Evolutionary conservation across 2,329 filamentous ascomycete genomes (phyloP), one percentile per base, ranked within the genome.

Genomic region (Pseudopithomyces maydicus): DNA sequence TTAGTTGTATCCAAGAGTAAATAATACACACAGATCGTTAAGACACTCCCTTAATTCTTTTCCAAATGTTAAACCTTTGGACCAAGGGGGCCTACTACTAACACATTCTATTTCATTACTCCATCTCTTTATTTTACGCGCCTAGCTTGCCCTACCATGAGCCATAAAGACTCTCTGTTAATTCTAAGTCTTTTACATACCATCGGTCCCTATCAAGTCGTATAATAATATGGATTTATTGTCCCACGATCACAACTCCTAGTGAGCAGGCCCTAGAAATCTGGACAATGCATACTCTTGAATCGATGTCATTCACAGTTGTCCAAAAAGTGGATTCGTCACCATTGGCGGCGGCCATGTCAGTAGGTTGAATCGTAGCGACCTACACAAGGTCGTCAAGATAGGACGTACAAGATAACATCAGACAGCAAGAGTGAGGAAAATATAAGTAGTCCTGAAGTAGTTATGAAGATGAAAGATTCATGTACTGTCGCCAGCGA

Each of bases 361-460:
- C 4, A 38, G 41, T 22, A 48, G 47, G 2, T 55, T 51, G 19
- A 57, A 49, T 19, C 57, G 57, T 50, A 48, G 47, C 47, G 51
- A 11, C 44, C n/a, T 6, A 32, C 26, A 6, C 29, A 19, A 22
- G 53, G 29, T 39, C 39, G 23, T 11, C 43, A 36, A 17, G 42
- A 54, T 4, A 48, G 56, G 32, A 44, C 57, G 8, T 35, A 46
- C 7, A 62, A 59, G 44, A 56, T 56, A 46, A 61, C 55, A 1
- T 57, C 55, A 19, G 54, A 59, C 43, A 64, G 61, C 10, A 59
- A 56, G 36, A 64, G 62, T 26, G 62, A 64, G 33, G 62, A 63
- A 43, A 41, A 52, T 15, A 63, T 65, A 12, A 32, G 57, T 15
- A 54, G 53, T 3, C 39, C 35, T 4, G 39, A 39, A 14, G 22